Conservation (phyloP, 495 filamentous ascomycete species). For the Neurospora sublineolata region DNA sequence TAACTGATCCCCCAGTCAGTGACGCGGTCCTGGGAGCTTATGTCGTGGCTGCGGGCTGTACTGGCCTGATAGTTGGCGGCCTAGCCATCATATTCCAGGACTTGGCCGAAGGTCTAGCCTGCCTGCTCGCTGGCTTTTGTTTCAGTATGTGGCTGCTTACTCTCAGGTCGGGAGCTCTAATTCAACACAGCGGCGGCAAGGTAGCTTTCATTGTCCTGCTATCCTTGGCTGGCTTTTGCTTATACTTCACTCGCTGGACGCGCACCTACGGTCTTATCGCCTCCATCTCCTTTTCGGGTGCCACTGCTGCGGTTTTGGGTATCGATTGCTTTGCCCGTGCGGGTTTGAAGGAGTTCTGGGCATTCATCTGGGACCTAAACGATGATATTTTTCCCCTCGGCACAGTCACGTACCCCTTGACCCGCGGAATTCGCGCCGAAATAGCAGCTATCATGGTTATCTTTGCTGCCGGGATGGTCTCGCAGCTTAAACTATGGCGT, state of each 20-base stretch:
- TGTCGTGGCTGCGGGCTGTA: slow-evolving; percentile 65
- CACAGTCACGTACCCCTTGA: slow-evolving; percentile 72
- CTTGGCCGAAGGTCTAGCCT: slow-evolving; percentile 76
- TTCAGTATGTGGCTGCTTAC: slow-evolving; percentile 85
- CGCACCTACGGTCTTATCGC: slow-evolving; percentile 65
- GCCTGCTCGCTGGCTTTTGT: slow-evolving; percentile 78
- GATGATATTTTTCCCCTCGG: slow-evolving; percentile 64
- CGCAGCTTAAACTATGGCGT: slow-evolving; percentile 79
- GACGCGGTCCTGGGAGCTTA: slow-evolving; percentile 79
- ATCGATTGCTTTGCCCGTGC: slow-evolving; percentile 87
- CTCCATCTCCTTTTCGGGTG: slow-evolving; percentile 68
- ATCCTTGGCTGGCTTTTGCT: slow-evolving; percentile 49
- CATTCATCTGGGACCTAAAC: slow-evolving; percentile 85
- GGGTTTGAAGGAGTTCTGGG: slow-evolving; percentile 90
- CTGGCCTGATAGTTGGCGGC: slow-evolving; percentile 66
- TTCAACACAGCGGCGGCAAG: slow-evolving; percentile 49
- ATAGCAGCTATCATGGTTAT: slow-evolving; percentile 67
- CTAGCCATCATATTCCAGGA: slow-evolving; percentile 72
- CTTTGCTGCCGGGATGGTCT: slow-evolving; percentile 62
- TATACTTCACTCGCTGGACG: slow-evolving; percentile 73
- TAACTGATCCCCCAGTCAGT: slow-evolving; percentile 70
- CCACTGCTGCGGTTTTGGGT: slow-evolving; percentile 66
- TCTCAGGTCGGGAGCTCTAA: slow-evolving; percentile 63
- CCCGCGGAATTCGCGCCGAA: slow-evolving; percentile 76
- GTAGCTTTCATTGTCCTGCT: slow-evolving; percentile 67